A percentile compares a stretch with the other conserved stretches of the same genome.
phyloP scores from a whole-genome alignment of 2,329 filamentous ascomycete genomes.

The Thielaviopsis populi region DNA sequence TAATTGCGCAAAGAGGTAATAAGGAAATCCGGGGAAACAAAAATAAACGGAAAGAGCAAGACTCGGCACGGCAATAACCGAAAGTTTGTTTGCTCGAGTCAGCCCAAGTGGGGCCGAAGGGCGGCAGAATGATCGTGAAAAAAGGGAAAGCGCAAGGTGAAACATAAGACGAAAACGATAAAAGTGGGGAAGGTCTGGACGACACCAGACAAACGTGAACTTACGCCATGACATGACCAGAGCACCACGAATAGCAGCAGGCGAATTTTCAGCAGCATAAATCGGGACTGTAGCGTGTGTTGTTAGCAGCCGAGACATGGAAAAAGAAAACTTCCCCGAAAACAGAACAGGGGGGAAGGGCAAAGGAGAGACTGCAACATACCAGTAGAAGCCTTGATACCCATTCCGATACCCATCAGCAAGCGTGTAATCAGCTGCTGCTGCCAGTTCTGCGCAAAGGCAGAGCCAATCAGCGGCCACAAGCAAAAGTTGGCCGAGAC shows the following conservation, averaged over 20 bases:
- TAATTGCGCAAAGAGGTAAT: background rate
- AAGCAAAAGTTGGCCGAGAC: conserved; percentile 47
- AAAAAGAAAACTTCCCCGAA: background rate
- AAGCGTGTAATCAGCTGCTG: conserved; percentile 35
- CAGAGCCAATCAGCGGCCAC: conserved; percentile 45
- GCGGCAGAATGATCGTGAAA: conserved; percentile 1
- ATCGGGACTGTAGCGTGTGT: conserved; percentile 29
- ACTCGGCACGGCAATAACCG: background rate
- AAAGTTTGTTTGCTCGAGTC: conserved; percentile 20
- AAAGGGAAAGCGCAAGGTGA: background rate
- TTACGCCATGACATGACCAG: conserved; percentile 39
- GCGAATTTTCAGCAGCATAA: conserved; percentile 38
- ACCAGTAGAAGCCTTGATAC: conserved; percentile 31
- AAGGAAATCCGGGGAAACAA: conserved; percentile 7
- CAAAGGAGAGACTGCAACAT: background rate
- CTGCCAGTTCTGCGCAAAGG: conserved; percentile 41
- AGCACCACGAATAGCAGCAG: conserved; percentile 37
- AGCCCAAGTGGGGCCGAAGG: conserved; percentile 14
- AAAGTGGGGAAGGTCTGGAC: background rate
- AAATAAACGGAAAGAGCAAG: background rate
- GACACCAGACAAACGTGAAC: conserved; percentile 19
- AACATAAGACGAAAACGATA: background rate
- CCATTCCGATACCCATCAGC: conserved; percentile 47
- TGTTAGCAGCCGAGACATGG: background rate
- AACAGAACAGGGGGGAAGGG: background rate